Conservation (phyloP, 352 stramenopile species). For the Phytophthora ramorum region DNA sequence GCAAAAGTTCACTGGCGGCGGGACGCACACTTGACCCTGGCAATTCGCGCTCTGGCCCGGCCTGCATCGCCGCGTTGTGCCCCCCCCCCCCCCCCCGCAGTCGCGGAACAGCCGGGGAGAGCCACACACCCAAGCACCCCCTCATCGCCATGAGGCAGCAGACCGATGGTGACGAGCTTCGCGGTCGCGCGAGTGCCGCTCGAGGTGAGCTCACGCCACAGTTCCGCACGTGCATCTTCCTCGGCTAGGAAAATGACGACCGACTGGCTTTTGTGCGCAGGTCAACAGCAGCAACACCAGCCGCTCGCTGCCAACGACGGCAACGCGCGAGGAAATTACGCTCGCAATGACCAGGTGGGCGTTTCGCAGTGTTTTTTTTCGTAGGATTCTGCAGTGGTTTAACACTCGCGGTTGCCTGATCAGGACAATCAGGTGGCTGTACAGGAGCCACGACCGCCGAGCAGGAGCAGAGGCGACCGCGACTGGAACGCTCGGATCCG, state of each 20-base stretch:
- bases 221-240: not conserved
- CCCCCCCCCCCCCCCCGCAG: too few relatives aligned
- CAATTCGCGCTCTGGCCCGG: not conserved
- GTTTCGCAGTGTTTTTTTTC: not conserved
- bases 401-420: conserved; percentile 1
- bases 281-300: not conserved
- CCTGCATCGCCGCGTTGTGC: not conserved
- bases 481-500: conserved; percentile 34
- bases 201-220: conserved; percentile 23
- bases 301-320: not conserved
- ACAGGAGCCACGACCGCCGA: not conserved
- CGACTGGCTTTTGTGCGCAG: conserved; percentile 13
- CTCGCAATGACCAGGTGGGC: conserved; percentile 10
- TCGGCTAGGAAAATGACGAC: conserved; percentile 14
- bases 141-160: conserved; percentile 8
- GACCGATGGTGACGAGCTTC: not conserved
- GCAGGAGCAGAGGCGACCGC: conserved; percentile 1
- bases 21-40: not conserved
- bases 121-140: conserved; percentile 6
- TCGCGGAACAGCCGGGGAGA: conserved; percentile 7
- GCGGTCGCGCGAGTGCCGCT: not conserved
- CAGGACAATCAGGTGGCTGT: not conserved
- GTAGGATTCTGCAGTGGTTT: conserved; percentile 2
- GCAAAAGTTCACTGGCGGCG: conserved; percentile 6
- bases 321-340: conserved; percentile 5